Conservation (phyloP, 345 rosid genomes). For the Lenwebbia sp. region DNA sequence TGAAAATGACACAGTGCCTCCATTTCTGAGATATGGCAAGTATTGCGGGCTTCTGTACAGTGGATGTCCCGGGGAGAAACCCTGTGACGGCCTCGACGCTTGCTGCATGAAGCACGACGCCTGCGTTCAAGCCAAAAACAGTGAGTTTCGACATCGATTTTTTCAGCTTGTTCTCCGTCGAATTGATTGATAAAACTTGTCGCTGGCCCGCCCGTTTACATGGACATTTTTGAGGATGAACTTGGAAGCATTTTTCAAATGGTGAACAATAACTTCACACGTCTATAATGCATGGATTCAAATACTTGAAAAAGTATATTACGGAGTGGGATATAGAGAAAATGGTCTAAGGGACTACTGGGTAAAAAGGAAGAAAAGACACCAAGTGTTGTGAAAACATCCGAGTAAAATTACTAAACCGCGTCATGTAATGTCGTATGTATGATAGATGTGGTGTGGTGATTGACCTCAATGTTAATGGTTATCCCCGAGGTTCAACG, state of each 20-base stretch:
- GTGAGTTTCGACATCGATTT: conserved; percentile 15
- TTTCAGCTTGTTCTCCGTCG: neutral
- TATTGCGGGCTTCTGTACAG: conserved; percentile 81
- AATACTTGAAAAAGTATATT: neutral
- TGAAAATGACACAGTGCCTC: conserved; percentile 47
- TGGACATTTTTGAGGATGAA: neutral
- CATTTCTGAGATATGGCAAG: conserved; percentile 84
- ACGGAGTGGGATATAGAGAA: neutral
- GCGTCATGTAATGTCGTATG: too few species aligned
- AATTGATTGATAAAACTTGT: neutral
- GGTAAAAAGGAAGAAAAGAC: too few species aligned
- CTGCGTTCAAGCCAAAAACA: conserved; percentile 70
- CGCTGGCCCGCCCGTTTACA: neutral
- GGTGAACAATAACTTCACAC: neutral
- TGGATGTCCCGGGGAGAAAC: conserved; percentile 88
- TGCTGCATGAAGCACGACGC: conserved; percentile 95
- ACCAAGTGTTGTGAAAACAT: too few species aligned
- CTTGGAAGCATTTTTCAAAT: neutral
- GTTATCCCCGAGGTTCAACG: too few species aligned
- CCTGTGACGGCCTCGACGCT: conserved; percentile 89
- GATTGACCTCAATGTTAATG: too few species aligned
- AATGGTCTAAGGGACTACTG: neutral
- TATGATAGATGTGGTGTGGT: too few species aligned
- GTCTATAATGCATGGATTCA: neutral
- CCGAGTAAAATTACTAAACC: neutral